These are phyloP conservation scores for Diaporthe destruens DNA, from an alignment of 2,329 filamentous ascomycete genomes.

Conservation along the genomic window DNA sequence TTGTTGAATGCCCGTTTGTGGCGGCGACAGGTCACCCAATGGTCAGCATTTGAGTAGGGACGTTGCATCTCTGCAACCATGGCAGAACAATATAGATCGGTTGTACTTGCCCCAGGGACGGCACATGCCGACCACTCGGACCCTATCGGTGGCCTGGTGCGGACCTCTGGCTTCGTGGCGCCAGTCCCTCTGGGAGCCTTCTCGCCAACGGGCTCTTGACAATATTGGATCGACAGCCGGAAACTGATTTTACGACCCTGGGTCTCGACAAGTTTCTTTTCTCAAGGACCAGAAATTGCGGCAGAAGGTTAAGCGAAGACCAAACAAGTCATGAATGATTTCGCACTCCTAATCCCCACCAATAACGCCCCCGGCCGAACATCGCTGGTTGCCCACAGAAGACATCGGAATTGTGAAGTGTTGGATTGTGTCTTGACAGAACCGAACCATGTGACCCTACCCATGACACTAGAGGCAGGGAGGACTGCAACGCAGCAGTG, in stretches of 20 bases:
- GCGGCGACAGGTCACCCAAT: constrained; percentile 24
- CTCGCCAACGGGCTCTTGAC: constrained; percentile 11
- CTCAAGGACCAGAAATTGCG: not conserved
- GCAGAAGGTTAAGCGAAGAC: not conserved
- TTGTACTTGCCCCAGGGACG: constrained; percentile 28
- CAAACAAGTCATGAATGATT: constrained; percentile 10
- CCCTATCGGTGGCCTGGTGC: constrained; percentile 33
- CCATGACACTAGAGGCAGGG: not conserved
- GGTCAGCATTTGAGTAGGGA: constrained; percentile 23
- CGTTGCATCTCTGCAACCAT: constrained; percentile 16
- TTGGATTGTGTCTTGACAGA: constrained; percentile 1
- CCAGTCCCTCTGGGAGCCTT: constrained; percentile 6
- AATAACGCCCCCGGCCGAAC: not conserved
- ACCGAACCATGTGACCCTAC: not conserved
- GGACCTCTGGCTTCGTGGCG: constrained; percentile 37
- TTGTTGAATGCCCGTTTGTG: not conserved
- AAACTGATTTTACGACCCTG: not conserved
- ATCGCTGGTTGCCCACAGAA: not conserved
- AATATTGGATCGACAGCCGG: constrained; percentile 7
- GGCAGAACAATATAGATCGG: constrained; percentile 26
- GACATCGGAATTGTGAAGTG: not conserved
- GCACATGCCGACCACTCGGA: constrained; percentile 37
- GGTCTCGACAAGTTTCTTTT: constrained; percentile 1
- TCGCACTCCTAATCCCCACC: not conserved
- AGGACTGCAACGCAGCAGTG: constrained; percentile 4